phyloP scores from a whole-genome alignment of 305 asterid species.

The Fraxinus angustifolia region DNA sequence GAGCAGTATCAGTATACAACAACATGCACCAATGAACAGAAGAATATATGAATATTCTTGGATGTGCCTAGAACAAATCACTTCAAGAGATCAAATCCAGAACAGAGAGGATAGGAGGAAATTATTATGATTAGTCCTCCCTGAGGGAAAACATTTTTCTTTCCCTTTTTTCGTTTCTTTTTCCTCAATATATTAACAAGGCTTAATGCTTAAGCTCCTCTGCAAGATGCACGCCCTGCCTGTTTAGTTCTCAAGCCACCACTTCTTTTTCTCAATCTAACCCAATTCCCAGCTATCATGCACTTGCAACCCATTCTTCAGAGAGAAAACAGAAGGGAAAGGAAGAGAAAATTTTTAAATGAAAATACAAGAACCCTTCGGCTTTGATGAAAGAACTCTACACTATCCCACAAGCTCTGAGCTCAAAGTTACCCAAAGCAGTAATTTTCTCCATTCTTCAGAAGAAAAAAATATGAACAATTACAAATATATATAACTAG shows the following conservation, averaged over 20 bases:
- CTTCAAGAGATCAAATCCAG: conserved; percentile 10
- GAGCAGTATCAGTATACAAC: conserved; percentile 11
- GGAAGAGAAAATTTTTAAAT: conserved; percentile 14
- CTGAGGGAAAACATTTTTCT: background rate
- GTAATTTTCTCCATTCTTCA: conserved; percentile 42
- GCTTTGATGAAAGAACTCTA: conserved; percentile 23
- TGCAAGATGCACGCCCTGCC: conserved; percentile 97
- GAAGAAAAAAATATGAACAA: background rate
- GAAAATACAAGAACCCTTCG: conserved; percentile 14
- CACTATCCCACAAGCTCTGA: conserved; percentile 65
- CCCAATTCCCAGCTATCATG: conserved; percentile 59
- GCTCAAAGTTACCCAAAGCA: conserved; percentile 43
- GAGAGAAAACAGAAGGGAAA: conserved; percentile 20
- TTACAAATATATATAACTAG: background rate
- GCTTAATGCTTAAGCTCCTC: conserved; percentile 60
- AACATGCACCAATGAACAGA: conserved; percentile 21
- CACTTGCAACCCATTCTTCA: conserved; percentile 59
- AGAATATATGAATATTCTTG: conserved; percentile 18
- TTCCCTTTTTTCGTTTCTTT: conserved; percentile 3
- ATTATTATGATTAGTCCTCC: conserved; percentile 4
- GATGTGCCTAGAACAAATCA: background rate
- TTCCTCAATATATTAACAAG: conserved; percentile 10
- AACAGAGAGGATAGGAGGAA: conserved; percentile 9
- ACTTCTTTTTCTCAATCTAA: conserved; percentile 83
- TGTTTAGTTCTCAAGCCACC: conserved; percentile 98